Percentiles rank a stretch among this genome's conserved stretches.
Evolutionary conservation across 495 filamentous ascomycete genomes (phyloP).

Genomic region (Aspergillus bertholletiae): DNA sequence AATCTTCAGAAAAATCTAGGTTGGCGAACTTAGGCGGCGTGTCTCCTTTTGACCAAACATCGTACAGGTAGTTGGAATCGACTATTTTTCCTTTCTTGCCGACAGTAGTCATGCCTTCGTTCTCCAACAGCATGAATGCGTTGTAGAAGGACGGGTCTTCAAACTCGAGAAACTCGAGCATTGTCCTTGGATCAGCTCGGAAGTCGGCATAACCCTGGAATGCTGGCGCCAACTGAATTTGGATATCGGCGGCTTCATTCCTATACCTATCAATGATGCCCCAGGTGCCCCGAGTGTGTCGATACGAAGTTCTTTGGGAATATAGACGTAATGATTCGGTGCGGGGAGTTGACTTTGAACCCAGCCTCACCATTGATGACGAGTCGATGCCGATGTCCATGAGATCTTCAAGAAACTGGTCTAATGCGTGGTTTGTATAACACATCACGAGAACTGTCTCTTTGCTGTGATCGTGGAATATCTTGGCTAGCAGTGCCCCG

Average conservation of each 20-base stretch:
- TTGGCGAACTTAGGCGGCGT: too few relatives aligned
- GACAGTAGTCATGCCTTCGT: slow-evolving; percentile 42
- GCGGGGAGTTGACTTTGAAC: slow-evolving; percentile 62
- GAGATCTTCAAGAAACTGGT: slow-evolving; percentile 72
- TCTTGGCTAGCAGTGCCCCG: slow-evolving; percentile 63
- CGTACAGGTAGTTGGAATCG: slow-evolving; percentile 51
- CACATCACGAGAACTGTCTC: slow-evolving; percentile 60
- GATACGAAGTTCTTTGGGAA: slow-evolving; percentile 29
- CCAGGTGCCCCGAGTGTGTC: slow-evolving; percentile 28
- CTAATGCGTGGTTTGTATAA: slow-evolving; percentile 70
- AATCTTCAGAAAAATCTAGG: too few relatives aligned
- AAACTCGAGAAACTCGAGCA: slow-evolving; percentile 68
- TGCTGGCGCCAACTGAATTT: slow-evolving; percentile 13
- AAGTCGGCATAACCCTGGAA: slow-evolving; percentile 24
- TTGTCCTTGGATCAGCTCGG: slow-evolving; percentile 9
- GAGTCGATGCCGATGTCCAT: slow-evolving; percentile 56
- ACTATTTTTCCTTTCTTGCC: slow-evolving; percentile 41
- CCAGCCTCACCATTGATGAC: slow-evolving; percentile 61
- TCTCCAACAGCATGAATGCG: slow-evolving; percentile 49
- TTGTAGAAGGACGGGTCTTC: slow-evolving; percentile 52
- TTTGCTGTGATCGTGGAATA: slow-evolving; percentile 46
- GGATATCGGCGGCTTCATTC: slow-evolving; percentile 2
- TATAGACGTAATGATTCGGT: too few relatives aligned
- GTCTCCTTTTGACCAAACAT: slow-evolving; percentile 53
- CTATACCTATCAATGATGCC: slow-evolving; percentile 35